Evolutionary conservation across 2,329 filamentous ascomycete species (phyloP).

Genomic region (Tolypocladium cylindrosporum): DNA sequence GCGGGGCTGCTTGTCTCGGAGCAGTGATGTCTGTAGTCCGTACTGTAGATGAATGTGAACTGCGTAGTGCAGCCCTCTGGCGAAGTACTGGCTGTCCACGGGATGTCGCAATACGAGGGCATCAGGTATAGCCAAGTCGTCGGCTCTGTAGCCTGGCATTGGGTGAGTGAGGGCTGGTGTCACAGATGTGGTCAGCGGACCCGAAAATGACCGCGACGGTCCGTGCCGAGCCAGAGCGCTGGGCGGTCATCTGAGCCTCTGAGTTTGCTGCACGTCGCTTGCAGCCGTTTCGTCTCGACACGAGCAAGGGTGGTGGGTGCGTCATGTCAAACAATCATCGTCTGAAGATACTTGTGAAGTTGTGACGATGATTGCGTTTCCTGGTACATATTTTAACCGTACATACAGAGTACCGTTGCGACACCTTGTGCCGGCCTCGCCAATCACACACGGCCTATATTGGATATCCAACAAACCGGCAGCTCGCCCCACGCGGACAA

Average conservation of each 20-base stretch:
- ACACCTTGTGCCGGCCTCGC: neutral
- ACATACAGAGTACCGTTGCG: too few species aligned
- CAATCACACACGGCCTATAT: neutral
- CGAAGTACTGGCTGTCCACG: neutral
- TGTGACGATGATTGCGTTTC: too few species aligned
- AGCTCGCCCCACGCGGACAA: neutral
- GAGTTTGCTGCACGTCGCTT: too few species aligned
- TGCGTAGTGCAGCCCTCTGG: neutral
- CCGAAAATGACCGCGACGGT: neutral
- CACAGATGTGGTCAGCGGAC: neutral
- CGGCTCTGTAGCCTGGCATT: too few species aligned
- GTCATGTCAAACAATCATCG: neutral
- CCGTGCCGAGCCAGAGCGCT: too few species aligned
- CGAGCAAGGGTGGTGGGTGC: too few species aligned
- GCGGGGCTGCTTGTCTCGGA: constrained; percentile 57
- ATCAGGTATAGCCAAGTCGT: neutral
- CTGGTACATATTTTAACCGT: too few species aligned
- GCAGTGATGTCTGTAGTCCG: constrained; percentile 5
- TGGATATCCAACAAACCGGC: neutral
- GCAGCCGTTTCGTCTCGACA: neutral
- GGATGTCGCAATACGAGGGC: neutral
- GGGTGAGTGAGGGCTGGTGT: neutral
- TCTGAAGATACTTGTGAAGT: neutral
- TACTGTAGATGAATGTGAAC: neutral
- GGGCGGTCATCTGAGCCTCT: too few species aligned